Evolutionary conservation across 108 stramenopile genomes (phyloP), one percentile per base, ranked within the genome.

Genomic region (Skeletonema menzelii): DNA sequence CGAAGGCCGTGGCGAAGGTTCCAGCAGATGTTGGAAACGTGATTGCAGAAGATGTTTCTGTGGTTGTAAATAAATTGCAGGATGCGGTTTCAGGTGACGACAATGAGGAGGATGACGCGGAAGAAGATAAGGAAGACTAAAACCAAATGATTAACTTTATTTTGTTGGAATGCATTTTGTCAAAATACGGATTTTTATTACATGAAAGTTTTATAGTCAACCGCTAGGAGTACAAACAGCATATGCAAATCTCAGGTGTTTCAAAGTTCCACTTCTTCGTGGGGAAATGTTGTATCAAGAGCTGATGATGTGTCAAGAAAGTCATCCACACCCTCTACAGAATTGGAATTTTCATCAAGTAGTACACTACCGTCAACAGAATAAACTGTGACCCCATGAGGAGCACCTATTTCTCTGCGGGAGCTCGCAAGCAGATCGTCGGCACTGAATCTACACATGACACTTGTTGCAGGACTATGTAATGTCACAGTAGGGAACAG

Each of bases 351-450:
- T 28, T 75, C 83, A 34, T 82, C 71, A 27, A 95, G 83, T 14
- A 98, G 73, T 24, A 97, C 80, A 83, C 96, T 97, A 11, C 97
- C 97, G 70, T 98, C 97, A 27, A 95, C 86, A 13, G 95, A 84
- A 72, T 95, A 98, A 13, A 98, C 89, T 14, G 87, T 75, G 7
- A 84, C 90, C 2, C 88, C 91, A 1, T 65, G 26, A 8, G 94
- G 95, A 12, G 93, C 97, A 32, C 97, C 97, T 27, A 97, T 93
- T 60, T 77, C 87, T 30, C 88, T 65, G 12, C 76, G 56, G 12
- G 92, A 85, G 13, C 32, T 68, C 13, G 88, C 88, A 8, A 94
- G 59, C 19, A 98, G 70, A 82, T 98, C 97, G 40, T 91, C 92
- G 8, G 95, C 82, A 66, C 87, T 94, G 47, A 96, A 96, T 44